Base-by-base conservation (phyloP, 75 land plant species). In the Picea sitchensis region DNA sequence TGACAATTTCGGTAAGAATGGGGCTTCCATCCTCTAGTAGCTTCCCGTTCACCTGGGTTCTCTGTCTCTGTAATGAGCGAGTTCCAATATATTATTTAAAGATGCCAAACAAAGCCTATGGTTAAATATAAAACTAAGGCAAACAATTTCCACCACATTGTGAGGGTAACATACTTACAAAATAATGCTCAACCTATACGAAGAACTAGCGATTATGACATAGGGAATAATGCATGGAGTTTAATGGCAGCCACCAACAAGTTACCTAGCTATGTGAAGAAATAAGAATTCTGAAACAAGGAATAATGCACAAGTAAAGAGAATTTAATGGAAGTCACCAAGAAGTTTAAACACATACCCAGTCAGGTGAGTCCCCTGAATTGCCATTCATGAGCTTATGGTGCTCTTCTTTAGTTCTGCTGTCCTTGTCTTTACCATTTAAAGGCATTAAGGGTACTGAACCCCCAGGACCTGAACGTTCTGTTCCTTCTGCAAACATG, bases 381-480 rank as follows among this genome's bases (percentile, higher is more conserved):
- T 86, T 93, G 54, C 99, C 99, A 83, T 95, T 97, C 78, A 93
- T 60, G 54, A 95, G 80, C 78, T 87, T 92, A 81, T 84, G 87
- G 72, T 83, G 80, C 68, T 93, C 99, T 71, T 97, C 98, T 84
- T 86, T 97, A 5, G 71, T 77, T 88, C 83, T 89, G 64, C 86
- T 75, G 47, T 95, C 94, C 77, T 91, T 95, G 21, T 88, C 89
- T 83, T 51, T 51, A 26, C 67, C 65, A 71, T 82, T 94, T 76
- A 92, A n/a, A 14, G 95, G 91, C 58, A 94, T 82, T 51, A 94
- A 81, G 23, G 85, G 83, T 34, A 56, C 23, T 23, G 88, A 44
- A 61, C 62, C 64, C 72, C 78, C 84, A 79, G 76, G 20, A 13
- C 61, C 75, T 30, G 86, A 76, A 13, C 95, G 95, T 34, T 95